A percentile compares a stretch with the other conserved stretches of the same genome.
These are phyloP conservation scores for Citrus medica DNA, from an alignment of 345 rosid species.

Conservation along the genomic window DNA sequence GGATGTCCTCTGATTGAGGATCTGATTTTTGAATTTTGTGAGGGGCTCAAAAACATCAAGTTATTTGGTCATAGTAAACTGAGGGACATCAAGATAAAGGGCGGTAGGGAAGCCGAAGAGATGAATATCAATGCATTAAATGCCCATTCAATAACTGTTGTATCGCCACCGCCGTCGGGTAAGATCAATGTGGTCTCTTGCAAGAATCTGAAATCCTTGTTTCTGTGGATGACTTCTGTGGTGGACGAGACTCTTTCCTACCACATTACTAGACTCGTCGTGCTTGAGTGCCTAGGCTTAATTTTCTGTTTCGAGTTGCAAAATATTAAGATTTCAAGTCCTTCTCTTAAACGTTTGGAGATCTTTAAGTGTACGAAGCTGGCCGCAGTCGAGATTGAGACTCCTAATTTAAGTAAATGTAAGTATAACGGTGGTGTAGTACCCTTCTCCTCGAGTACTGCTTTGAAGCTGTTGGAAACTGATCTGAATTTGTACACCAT, in stretches of 20 bases:
- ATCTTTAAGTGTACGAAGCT: not conserved
- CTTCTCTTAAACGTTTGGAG: not conserved
- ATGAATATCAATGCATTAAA: not conserved
- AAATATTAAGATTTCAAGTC: not conserved
- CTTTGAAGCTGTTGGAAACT: not conserved
- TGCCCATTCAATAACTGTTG: not conserved
- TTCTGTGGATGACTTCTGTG: not conserved
- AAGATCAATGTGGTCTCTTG: not conserved
- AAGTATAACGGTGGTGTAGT: not conserved
- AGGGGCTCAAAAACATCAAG: not conserved
- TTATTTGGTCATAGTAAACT: not conserved
- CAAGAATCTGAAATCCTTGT: not conserved
- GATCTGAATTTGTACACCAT: not conserved
- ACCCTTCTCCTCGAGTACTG: not conserved
- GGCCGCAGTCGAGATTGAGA: not conserved
- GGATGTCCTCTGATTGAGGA: slow-evolving; percentile 9
- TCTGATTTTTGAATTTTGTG: not conserved
- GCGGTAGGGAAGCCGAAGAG: not conserved
- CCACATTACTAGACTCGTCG: not conserved
- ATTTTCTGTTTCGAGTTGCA: accelerated
- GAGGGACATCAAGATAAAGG: not conserved
- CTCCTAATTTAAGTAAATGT: not conserved
- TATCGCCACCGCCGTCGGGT: accelerated
- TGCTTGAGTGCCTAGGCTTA: not conserved
- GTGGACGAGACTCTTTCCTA: not conserved